Evolutionary conservation across 768 basidiomycete genomes (phyloP), one percentile per base, ranked within the genome.

Genomic region (Termitomyces sp.): DNA sequence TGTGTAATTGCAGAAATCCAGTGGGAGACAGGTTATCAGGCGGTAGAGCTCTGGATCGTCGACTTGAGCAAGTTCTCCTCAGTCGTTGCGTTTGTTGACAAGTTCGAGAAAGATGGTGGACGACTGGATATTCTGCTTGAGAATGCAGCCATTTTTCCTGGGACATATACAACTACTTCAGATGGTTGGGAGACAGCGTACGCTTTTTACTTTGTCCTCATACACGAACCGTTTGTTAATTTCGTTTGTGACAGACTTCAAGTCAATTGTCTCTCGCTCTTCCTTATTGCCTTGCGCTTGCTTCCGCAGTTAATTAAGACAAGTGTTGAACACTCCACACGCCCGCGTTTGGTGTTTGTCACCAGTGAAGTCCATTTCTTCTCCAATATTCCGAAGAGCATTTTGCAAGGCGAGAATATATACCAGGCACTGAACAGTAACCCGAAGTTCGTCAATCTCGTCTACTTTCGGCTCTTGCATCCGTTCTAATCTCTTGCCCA

Each of bases 141-240:
- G 67, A 83, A 83, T 40, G 81, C 83, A 1, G 80, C 62, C 0
- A 58, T 77, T 1, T 7, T 42, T 0, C 1, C 20, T 0, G 0
- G 0, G 1, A 57, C 25, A 10, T 75, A 73, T 42, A 42, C 66
- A 5, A 42, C 63, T 10, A 79, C 78, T 0, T 40, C 56, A 0
- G 78, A 84, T 66, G 83, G 79, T 7, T 85, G 79, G 80, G 83
- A 85, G 60, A 53, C 68, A 11, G 68, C 63, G 83, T 83, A 53
- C 4, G 74, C 11, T 3, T 47, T 12, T 7, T 38, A 54, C 15
- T 52, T n/a, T 14, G 6, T 25, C 32, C 17, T 40, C 3, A 20
- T 20, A 12, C 0, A 17, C 1, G 14, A 3, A 14, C 20, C 5
- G 32, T 47, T 34, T 11, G 11, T 20, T 38, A 29, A 37, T 17